Conservation (phyloP, 2,329 filamentous ascomycete species). For the Colletotrichum tofieldiae region DNA sequence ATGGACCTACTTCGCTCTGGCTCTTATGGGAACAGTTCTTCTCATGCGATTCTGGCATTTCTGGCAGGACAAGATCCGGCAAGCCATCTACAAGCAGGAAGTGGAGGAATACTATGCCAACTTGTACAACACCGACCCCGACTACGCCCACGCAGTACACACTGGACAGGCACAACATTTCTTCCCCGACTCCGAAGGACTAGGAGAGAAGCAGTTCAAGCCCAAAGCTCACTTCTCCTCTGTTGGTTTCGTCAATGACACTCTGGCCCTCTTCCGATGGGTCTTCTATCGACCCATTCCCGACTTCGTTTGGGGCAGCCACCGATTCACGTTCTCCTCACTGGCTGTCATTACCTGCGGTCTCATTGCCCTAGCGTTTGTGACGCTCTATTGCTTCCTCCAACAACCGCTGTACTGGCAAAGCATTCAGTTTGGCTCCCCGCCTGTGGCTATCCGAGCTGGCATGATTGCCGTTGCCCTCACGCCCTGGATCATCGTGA, state of each 20-base stretch:
- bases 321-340: conserved; percentile 85
- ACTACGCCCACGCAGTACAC: conserved; percentile 62
- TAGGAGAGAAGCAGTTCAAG: conserved; percentile 71
- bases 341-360: conserved; percentile 80
- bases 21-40: conserved; percentile 77
- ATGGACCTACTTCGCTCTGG: conserved; percentile 90
- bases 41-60: conserved; percentile 86
- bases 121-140: conserved; percentile 66
- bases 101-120: conserved; percentile 76
- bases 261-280: conserved; percentile 87
- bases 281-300: conserved; percentile 91
- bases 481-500: conserved; percentile 92
- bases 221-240: conserved; percentile 83
- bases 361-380: conserved; percentile 78
- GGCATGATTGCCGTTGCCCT: conserved; percentile 95
- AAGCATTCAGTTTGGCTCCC: conserved; percentile 89
- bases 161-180: conserved; percentile 76
- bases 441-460: conserved; percentile 86
- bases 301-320: conserved; percentile 77
- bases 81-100: conserved; percentile 89
- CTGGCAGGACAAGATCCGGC: conserved; percentile 94
- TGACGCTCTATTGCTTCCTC: conserved; percentile 86
- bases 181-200: conserved; percentile 77
- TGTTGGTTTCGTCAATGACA: conserved; percentile 81
- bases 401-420: conserved; percentile 92